A percentile compares a stretch with the other conserved stretches of the same genome.
Evolutionary conservation across 2,329 filamentous ascomycete species (phyloP).

Genomic region (Botryotinia globosa): DNA sequence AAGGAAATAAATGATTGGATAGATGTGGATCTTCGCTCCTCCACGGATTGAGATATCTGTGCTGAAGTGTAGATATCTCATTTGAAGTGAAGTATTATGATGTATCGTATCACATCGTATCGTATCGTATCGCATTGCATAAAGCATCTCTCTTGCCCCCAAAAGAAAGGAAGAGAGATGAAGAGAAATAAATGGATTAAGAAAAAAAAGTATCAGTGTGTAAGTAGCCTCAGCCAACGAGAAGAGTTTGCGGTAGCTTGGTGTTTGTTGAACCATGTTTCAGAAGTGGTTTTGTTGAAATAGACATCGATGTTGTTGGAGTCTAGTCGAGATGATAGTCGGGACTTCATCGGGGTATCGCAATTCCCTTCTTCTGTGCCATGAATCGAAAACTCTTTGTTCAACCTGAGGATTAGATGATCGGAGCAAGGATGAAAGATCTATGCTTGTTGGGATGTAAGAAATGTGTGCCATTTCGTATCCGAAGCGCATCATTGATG

Average conservation of each 20-base stretch:
- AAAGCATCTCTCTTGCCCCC: too few relatives aligned
- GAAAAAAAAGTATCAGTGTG: too few relatives aligned
- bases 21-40: neutral
- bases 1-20: neutral
- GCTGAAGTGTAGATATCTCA: neutral
- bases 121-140: too few relatives aligned
- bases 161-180: neutral
- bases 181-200: neutral
- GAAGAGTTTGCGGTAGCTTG: too few relatives aligned
- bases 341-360: neutral
- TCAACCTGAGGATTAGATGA: too few relatives aligned
- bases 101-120: neutral
- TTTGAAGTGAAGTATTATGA: fast-evolving
- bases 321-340: neutral
- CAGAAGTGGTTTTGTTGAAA: neutral
- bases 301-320: neutral
- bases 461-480: neutral
- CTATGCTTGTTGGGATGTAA: neutral
- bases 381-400: neutral
- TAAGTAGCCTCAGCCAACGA: neutral
- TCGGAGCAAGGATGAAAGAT: neutral
- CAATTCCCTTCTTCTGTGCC: neutral
- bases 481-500: neutral
- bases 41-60: neutral
- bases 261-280: neutral